Evolutionary conservation across 371 early-diverging fungal species (phyloP), one percentile per base, ranked within the genome.

Genomic region (Lichtheimia corymbifera): DNA sequence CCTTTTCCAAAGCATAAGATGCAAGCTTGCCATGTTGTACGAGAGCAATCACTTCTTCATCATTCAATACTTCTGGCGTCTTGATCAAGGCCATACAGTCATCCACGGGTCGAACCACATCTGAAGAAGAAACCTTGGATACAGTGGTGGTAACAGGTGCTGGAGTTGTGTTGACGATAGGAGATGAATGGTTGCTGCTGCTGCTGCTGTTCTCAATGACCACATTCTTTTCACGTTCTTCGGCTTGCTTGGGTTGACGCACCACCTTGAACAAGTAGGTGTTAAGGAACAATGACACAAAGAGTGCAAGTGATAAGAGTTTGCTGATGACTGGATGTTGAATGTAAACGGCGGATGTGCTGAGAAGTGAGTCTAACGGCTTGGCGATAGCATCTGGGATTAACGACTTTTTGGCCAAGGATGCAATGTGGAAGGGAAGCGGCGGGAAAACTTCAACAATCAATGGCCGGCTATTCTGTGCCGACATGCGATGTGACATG

Each of bases 1-100:
- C 76, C 74, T 91, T 92, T 72, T 97, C 97, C 15, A 97, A 78
- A 4, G 94, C 89, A 72, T 97, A 92, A 5, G 89, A 72, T 2
- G 93, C 85, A 41, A 97, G 74, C 47, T 88, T 87, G 53, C 91
- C 91, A 28, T 68, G 70, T 41, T 83, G 81, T 17, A 91, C 92
- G 25, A 96, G 85, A 53, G 67, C 51, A 22, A 93, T 65, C n/a
- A 97, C 66, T 64, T 96, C 94, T 55, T 88, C 91, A 62, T 97
- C 92, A 44, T 62, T 67, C 7, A 84, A 61, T 53, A 18, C 6
- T 24, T 77, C 79, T 6, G 81, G 73, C 5, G 86, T 68, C 58
- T 79, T 78, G 45, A 88, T 67, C 28, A 92, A 65, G 3, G 68
- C 69, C 30, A 84, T 43, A 66, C 92, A 91, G 52, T 85, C 88